phyloP scores from a whole-genome alignment of 306 rosid species.

The Pyrus bretschneideri region DNA sequence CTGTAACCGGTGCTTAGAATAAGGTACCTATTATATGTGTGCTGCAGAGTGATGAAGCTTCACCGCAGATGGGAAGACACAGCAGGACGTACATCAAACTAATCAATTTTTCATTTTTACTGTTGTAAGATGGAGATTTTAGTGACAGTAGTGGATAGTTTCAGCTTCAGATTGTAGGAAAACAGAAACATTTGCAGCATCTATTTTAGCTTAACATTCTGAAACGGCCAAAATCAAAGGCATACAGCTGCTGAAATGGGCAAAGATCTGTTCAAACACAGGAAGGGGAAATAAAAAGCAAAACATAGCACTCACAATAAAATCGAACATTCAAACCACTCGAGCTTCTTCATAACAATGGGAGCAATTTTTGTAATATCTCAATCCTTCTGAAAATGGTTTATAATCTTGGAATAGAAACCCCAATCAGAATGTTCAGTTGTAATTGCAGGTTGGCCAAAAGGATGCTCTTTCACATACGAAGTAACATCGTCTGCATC shows the following conservation, averaged over 20 bases:
- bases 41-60: too few relatives aligned
- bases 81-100: too few relatives aligned
- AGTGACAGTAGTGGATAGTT: too few relatives aligned
- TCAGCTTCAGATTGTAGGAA: too few relatives aligned
- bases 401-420: constrained; percentile 13
- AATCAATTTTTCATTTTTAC: too few relatives aligned
- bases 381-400: neutral
- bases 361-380: too few relatives aligned
- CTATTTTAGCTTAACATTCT: too few relatives aligned
- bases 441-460: constrained; percentile 27
- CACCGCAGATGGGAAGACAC: too few relatives aligned
- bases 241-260: neutral
- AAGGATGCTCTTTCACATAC: constrained; percentile 16
- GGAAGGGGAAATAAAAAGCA: neutral
- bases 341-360: neutral
- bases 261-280: neutral
- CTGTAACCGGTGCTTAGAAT: too few relatives aligned
- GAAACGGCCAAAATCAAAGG: neutral
- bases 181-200: too few relatives aligned
- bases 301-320: neutral
- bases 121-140: too few relatives aligned
- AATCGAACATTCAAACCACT: neutral
- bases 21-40: too few relatives aligned
- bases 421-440: constrained; percentile 21
- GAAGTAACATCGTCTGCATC: constrained; percentile 26